Conservation (phyloP, 2,329 filamentous ascomycete genomes). For the Magnaporthiopsis rhizophila region DNA sequence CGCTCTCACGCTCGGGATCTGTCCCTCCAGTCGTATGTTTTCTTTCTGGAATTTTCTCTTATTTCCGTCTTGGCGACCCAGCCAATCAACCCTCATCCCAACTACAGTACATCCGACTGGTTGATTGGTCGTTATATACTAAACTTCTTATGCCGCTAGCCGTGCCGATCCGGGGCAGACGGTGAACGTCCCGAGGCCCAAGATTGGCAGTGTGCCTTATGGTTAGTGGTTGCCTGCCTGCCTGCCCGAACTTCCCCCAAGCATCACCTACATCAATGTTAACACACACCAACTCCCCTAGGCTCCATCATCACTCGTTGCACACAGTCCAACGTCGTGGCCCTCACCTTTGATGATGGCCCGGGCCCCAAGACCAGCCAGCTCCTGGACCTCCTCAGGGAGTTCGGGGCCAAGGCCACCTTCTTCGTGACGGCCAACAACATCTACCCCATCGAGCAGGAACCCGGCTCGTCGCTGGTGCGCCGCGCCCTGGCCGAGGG, state of each 20-base stretch:
- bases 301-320: constrained; percentile 24
- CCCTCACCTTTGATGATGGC: constrained; percentile 30
- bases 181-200: constrained; percentile 16
- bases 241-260: not conserved
- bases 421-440: constrained; percentile 30
- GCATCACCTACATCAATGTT: not conserved
- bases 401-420: constrained; percentile 24
- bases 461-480: constrained; percentile 26
- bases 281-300: not conserved
- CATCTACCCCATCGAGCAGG: constrained; percentile 25
- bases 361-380: constrained; percentile 25
- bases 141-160: constrained; percentile 16
- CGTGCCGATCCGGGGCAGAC: constrained; percentile 18
- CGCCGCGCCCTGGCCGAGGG: constrained; percentile 27
- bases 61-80: not conserved
- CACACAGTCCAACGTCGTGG: constrained; percentile 21
- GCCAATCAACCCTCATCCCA: constrained; percentile 22
- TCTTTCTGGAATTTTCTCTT: not conserved
- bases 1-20: not conserved
- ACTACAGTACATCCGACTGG: constrained; percentile 17
- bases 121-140: constrained; percentile 17
- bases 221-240: constrained; percentile 19
- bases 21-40: not conserved
- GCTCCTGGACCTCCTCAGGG: constrained; percentile 27
- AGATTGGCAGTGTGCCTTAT: constrained; percentile 21